Conservation (phyloP, 331 rosid genomes). For the Cucumis variabilis region DNA sequence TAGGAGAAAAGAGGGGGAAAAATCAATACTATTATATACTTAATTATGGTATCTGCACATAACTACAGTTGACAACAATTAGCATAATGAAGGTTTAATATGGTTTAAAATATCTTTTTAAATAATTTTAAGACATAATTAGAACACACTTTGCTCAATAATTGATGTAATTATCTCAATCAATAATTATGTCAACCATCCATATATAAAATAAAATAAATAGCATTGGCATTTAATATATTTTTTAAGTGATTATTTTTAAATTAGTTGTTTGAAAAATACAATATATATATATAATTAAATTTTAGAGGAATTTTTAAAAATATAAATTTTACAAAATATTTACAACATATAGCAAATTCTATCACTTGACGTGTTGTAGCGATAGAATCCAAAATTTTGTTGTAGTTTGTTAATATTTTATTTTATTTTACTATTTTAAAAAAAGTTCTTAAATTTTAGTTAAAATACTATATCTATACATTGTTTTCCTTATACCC, state of each 20-base stretch:
- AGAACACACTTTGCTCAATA: neutral
- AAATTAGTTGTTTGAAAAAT: neutral
- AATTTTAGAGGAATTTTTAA: neutral
- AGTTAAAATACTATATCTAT: no score
- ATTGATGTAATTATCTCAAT: neutral
- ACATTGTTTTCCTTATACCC: no score
- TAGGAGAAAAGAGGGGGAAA: no score
- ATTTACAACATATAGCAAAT: no score
- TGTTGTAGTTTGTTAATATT: no score
- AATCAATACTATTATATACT: neutral
- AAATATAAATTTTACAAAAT: no score
- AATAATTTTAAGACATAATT: neutral
- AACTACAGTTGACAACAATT: neutral
- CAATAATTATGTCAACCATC: neutral
- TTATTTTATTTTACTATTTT: no score
- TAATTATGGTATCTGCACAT: neutral
- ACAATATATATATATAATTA: neutral
- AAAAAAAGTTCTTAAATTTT: no score
- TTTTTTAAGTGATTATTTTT: neutral
- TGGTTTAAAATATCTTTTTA: neutral
- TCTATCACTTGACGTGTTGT: no score
- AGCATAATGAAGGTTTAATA: neutral
- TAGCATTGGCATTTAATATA: neutral
- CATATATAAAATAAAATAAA: neutral
- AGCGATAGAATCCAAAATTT: no score